Base-by-base conservation (phyloP, 805 yeast species). In the Wickerhamomyces pijperi region DNA sequence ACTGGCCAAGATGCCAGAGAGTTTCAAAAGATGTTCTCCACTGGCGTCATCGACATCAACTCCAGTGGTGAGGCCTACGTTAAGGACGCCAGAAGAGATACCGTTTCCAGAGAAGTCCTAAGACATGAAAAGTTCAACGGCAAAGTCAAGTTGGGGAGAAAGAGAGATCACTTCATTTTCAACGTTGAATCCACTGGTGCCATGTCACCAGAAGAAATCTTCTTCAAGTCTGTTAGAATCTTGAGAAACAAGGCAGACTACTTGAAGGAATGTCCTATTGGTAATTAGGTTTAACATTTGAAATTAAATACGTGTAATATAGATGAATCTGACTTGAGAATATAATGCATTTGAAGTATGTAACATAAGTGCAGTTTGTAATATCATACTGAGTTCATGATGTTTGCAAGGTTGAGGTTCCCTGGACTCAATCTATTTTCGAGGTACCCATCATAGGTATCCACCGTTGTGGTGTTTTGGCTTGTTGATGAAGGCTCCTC, bases 151-250 rank as follows among this genome's bases (percentile, higher is more conserved):
- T 70, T 92, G 39, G 98, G 97, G 34, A 78, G 98, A 62, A 72
- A 72, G 49, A 79, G 95, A 60, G 92, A 83, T 58, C 95, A 92
- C 53, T 92, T 92, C 60, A 84, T 92, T 38, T 92, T 86, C 68
- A 85, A 87, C 53, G 87, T 92, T 36, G 98, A 92, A 63, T 78
- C 90, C 41, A 80, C 95, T 3, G 97, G 98, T 32, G 95, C 97
- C 33, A 88, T 92, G 95, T 68, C 86, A 14, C 96, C 98, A 18
- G 95, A 85, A 53, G 97, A 90, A 64, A 86, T 92, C 39, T 92
- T 92, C 63, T 77, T 86, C 65, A 92, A 90, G 60, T 77, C 90
- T 44, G 82, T 92, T 37, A 74, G 90, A 58, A 78, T 87, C 39
- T 70, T 92, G 58, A 83, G 78, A 61, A 80, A 81, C 56, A 92